Evolutionary conservation across 148 eudicot species (phyloP).

Genomic region (Chenopodium album): DNA sequence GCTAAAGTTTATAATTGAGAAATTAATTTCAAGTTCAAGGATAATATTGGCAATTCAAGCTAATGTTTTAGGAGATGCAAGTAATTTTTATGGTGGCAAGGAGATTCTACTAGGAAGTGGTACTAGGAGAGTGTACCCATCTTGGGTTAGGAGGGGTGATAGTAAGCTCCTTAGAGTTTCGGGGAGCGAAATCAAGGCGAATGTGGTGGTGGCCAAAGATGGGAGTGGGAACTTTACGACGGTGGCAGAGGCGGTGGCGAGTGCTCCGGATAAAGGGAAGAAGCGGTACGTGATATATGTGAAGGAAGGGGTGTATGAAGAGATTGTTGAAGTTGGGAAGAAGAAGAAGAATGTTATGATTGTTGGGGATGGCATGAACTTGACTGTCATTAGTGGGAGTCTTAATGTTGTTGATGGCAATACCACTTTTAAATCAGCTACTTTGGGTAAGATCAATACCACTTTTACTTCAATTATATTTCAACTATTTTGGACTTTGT

Average conservation of each 20-base stretch:
- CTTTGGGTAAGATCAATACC: slow-evolving; percentile 22
- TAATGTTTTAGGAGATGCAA: background rate
- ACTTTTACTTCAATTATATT: background rate
- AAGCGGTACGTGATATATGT: slow-evolving; percentile 30
- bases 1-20: slow-evolving; percentile 21
- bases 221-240: slow-evolving; percentile 34
- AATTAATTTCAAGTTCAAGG: slow-evolving; percentile 9
- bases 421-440: slow-evolving; percentile 27
- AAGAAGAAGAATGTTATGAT: slow-evolving; percentile 32
- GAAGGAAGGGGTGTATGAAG: slow-evolving; percentile 31
- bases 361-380: slow-evolving; percentile 31
- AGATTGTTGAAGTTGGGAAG: slow-evolving; percentile 29
- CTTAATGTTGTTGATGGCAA: slow-evolving; percentile 26
- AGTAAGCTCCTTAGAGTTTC: slow-evolving; percentile 24
- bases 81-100: background rate
- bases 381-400: slow-evolving; percentile 29
- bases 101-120: background rate
- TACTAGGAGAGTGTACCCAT: background rate
- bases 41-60: slow-evolving; percentile 25
- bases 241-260: slow-evolving; percentile 29
- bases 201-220: slow-evolving; percentile 36
- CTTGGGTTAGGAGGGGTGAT: slow-evolving; percentile 19
- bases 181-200: background rate
- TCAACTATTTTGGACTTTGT: too few relatives aligned
- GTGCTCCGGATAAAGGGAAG: slow-evolving; percentile 25